Base-by-base conservation (phyloP, 2,329 filamentous ascomycete species). In the Graphilbum fragrans region DNA sequence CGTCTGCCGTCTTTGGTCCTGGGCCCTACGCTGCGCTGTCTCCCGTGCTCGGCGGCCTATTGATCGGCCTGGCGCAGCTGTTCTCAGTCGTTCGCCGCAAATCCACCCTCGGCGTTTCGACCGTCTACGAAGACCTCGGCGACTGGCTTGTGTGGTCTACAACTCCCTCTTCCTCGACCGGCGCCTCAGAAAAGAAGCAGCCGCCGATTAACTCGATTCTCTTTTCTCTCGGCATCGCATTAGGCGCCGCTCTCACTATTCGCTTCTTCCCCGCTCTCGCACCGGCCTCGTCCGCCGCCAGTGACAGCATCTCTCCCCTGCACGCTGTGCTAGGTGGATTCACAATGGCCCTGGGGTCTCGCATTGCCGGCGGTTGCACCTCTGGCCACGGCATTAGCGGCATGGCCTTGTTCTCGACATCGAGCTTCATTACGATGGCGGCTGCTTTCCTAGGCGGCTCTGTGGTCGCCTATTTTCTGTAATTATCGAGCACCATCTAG, bases 331-430 rank as follows among this genome's bases (percentile, higher is more conserved):
- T 64, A 0, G 79, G 79, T 2, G 80, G 79, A 0, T 60, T 70
- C 4, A 44, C 70, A 14, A 72, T 82, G 60, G 66, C 69, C 0
- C 53, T 82, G 9, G 80, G 80, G 1, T 65, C 76, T 2, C 67
- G 77, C 38, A 52, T 82, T 41, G 78, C 73, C 0, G 77, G 77
- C 2, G 80, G 80, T 0, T 84, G 80, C 48, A 80, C 79, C 0
- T 79, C 74, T 5, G 79, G 80, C 0, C 80, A 84, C 53, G 80
- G 80, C 0, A 76, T 84, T 47, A 80, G 73, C 44, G 80, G 80
- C 0, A 67, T 82, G 52, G 71, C 73, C n/a, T 60, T 77, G 45
- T 60, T 82, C 39, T 77, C 72, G 0, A 58, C 71, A 4, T 72
- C 77, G 10, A 82, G 79, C 51, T 64, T 81, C 42, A 55, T 82